phyloP scores from a whole-genome alignment of 352 stramenopile species.

The Saprolegnia parasitica region DNA sequence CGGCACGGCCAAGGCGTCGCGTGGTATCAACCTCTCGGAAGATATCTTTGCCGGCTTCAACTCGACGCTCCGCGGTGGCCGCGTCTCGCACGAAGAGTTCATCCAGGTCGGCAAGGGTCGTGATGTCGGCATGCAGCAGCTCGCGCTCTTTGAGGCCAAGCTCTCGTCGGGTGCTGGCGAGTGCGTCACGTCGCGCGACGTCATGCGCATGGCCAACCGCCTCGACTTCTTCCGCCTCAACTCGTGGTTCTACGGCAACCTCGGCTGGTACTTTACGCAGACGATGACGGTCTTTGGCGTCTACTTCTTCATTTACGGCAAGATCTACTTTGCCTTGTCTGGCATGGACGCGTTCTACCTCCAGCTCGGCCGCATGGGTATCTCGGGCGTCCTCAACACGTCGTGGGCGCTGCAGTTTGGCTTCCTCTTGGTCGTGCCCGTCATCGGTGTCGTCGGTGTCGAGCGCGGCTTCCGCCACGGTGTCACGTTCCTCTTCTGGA shows the following conservation, averaged over 20 bases:
- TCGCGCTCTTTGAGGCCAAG: conserved; percentile 98
- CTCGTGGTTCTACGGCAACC: conserved; percentile 57
- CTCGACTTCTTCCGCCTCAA: conserved; percentile 97
- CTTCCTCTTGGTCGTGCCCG: conserved; percentile 30
- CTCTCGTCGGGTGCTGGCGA: conserved; percentile 95
- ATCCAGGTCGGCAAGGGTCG: conserved; percentile 94
- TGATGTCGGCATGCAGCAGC: conserved; percentile 99
- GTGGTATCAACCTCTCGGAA: conserved; percentile 80
- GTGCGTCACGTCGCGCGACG: conserved; percentile 95
- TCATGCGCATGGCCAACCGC: conserved; percentile 92
- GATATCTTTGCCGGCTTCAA: conserved; percentile 88
- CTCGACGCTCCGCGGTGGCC: conserved; percentile 65
- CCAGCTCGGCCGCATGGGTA: conserved; percentile 27
- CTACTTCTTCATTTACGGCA: conserved; percentile 38
- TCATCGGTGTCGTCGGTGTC: conserved; percentile 32
- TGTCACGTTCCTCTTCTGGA: conserved; percentile 31
- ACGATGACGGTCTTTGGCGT: conserved; percentile 33
- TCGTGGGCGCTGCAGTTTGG: conserved; percentile 33
- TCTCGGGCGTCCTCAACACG: conserved; percentile 32
- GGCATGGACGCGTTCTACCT: conserved; percentile 32
- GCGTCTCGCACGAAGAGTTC: conserved; percentile 77
- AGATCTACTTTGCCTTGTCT: conserved; percentile 33
- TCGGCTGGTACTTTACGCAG: conserved; percentile 36
- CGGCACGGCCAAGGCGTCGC: conserved; percentile 76
- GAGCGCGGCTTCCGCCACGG: conserved; percentile 31